These are phyloP conservation scores for Boletus bicolor DNA, from an alignment of 768 basidiomycete genomes.

Conservation along the genomic window DNA sequence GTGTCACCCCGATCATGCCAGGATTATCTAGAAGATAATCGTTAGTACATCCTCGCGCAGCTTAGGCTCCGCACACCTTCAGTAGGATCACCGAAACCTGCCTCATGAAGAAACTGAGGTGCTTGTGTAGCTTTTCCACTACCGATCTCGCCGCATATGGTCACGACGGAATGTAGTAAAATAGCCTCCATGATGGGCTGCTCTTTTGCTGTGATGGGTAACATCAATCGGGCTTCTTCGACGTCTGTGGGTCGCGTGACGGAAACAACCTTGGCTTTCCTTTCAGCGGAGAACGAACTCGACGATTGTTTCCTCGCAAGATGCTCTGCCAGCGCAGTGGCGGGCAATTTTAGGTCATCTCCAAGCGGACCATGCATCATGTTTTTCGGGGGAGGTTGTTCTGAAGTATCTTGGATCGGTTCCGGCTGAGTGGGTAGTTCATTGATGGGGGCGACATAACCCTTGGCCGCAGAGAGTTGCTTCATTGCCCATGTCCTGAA, in stretches of 20 bases:
- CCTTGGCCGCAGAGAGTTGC: conserved; percentile 58
- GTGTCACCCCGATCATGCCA: conserved; percentile 97
- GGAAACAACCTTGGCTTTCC: conserved; percentile 43
- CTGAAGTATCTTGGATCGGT: background rate
- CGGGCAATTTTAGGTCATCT: conserved; percentile 61
- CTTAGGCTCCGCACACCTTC: conserved; percentile 54
- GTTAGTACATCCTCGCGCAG: conserved; percentile 1
- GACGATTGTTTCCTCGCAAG: conserved; percentile 9
- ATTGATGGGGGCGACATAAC: conserved; percentile 25
- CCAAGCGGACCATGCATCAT: conserved; percentile 80
- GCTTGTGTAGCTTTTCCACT: conserved; percentile 99
- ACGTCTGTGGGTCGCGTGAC: conserved; percentile 69
- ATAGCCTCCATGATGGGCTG: conserved; percentile 93
- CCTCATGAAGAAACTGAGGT: conserved; percentile 97
- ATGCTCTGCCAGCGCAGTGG: conserved; percentile 60
- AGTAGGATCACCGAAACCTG: conserved; percentile 81
- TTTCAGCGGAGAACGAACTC: conserved; percentile 10
- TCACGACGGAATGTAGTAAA: conserved; percentile 75
- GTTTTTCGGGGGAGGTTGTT: conserved; percentile 38
- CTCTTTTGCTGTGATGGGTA: conserved; percentile 92
- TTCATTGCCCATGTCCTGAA: conserved; percentile 92
- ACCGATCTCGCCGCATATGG: conserved; percentile 85
- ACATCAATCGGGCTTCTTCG: conserved; percentile 67
- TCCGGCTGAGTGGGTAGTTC: conserved; percentile 17
- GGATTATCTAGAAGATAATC: conserved; percentile 70